Conservation (phyloP, 805 yeast genomes). For the Starmerella riodocensis region DNA sequence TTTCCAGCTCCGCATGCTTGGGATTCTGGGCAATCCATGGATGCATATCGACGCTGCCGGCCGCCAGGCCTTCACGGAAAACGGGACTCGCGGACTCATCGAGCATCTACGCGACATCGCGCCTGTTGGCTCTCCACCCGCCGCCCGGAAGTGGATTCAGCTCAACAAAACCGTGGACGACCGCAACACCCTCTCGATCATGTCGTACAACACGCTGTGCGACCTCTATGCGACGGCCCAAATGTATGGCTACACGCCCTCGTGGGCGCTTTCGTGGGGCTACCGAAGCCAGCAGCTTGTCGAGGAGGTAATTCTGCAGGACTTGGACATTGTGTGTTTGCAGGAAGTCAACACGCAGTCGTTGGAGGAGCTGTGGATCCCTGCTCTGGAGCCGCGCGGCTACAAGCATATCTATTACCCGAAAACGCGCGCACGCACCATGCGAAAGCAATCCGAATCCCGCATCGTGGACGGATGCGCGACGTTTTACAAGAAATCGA, state of each 20-base stretch:
- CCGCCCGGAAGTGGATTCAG: constrained; percentile 72
- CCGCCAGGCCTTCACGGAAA: constrained; percentile 57
- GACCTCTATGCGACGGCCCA: constrained; percentile 89
- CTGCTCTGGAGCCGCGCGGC: constrained; percentile 56
- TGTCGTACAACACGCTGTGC: constrained; percentile 84
- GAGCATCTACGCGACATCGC: constrained; percentile 70
- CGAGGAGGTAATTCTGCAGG: constrained; percentile 51
- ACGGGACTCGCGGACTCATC: constrained; percentile 75
- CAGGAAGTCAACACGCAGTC: constrained; percentile 91
- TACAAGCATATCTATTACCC: constrained; percentile 73
- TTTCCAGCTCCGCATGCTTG: constrained; percentile 72
- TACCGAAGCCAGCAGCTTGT: constrained; percentile 67
- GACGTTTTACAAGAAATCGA: constrained; percentile 60
- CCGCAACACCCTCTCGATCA: constrained; percentile 45
- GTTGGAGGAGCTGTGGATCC: constrained; percentile 76
- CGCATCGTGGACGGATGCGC: constrained; percentile 97
- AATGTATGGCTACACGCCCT: constrained; percentile 86
- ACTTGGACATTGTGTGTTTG: constrained; percentile 72
- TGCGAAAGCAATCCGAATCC: constrained; percentile 57
- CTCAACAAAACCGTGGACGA: constrained; percentile 65
- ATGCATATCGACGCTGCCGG: constrained; percentile 35
- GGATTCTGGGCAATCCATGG: constrained; percentile 86
- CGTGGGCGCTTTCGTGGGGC: constrained; percentile 95
- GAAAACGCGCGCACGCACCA: constrained; percentile 85
- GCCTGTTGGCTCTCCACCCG: constrained; percentile 51